phyloP scores from a whole-genome alignment of 352 stramenopile species.

The Phytophthora lateralis region DNA sequence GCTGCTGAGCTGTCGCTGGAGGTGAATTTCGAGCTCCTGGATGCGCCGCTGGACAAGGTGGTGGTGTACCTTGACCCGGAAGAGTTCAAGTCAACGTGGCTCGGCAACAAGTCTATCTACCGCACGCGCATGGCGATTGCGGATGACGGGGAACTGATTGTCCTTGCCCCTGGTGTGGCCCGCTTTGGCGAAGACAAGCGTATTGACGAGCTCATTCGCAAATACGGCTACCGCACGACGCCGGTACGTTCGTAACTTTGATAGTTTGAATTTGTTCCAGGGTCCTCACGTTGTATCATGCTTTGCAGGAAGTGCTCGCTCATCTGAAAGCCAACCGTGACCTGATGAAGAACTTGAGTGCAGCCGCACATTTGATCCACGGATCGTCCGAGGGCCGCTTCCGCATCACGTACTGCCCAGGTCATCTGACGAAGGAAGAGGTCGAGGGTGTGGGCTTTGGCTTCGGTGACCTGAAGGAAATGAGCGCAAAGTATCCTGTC shows the following conservation, averaged over 20 bases:
- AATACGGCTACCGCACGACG: conserved; percentile 97
- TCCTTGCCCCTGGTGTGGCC: conserved; percentile 94
- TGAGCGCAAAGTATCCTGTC: conserved; percentile 86
- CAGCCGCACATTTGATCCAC: conserved; percentile 97
- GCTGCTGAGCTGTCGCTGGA: conserved; percentile 94
- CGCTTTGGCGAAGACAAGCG: conserved; percentile 95
- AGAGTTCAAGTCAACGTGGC: conserved; percentile 98
- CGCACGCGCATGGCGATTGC: conserved; percentile 97
- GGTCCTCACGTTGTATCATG: not conserved
- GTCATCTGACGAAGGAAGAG: conserved; percentile 92
- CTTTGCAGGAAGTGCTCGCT: conserved; percentile 87
- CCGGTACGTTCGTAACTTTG: conserved; percentile 54
- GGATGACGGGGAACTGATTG: conserved; percentile 94
- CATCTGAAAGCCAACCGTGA: conserved; percentile 92
- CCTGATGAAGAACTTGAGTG: conserved; percentile 95
- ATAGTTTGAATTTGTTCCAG: not conserved
- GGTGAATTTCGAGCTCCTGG: conserved; percentile 97
- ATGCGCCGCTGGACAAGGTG: conserved; percentile 91
- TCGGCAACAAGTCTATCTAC: conserved; percentile 99
- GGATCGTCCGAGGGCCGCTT: conserved; percentile 98
- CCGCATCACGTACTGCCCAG: conserved; percentile 94
- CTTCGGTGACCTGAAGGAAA: conserved; percentile 88
- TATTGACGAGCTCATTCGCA: conserved; percentile 96
- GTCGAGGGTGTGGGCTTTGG: conserved; percentile 94
- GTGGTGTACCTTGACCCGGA: conserved; percentile 96